Base-by-base conservation (phyloP, 257 asterid species). In the Hygrophila difformis region DNA sequence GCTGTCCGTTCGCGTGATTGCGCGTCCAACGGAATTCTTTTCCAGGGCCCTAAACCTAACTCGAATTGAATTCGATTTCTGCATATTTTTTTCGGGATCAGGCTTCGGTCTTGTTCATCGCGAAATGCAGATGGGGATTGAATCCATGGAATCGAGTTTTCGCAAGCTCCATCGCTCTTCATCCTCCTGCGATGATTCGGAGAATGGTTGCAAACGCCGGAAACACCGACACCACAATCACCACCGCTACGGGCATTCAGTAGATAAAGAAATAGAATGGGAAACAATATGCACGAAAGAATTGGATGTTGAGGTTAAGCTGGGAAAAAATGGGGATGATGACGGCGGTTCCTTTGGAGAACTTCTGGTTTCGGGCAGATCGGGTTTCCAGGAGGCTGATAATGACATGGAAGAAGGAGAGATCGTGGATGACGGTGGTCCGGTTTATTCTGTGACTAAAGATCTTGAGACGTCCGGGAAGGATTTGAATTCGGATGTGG, bases 221-320 rank as follows among this genome's bases (percentile, higher is more conserved):
- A 81, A 78, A 58, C 82, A 75, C 56, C 84, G 69, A 12, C 70
- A 56, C n/a, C 70, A 61, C 14, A 80, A 57, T 44, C 82, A 43
- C 33, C n/a, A n/a, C n/a, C 72, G 55, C 39, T 65, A 65, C 34
- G 62, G 68, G 16, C 79, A 58, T 60, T 62, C 55, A 42, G 63
- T 71, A 65, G 62, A 58, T 41, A 65, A 63, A 22, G 56, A 64
- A 39, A 49, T 22, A 6, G 62, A 67, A 6, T 49, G 46, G 8
- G 39, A 18, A 2, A 23, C 11, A 1, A 41, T 65, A 41, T 23
- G 31, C 1, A 66, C 42, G 29, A 56, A 29, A 39, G 62, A 53
- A 42, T 34, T 39, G 51, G 60, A 39, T 20, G 58, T 42, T 22
- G 35, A 44, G 15, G 50, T 26, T 45, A 38, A 37, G 24, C 43